Base-by-base conservation (phyloP, 768 basidiomycete genomes). In the Strobilomyces echinocephalus region DNA sequence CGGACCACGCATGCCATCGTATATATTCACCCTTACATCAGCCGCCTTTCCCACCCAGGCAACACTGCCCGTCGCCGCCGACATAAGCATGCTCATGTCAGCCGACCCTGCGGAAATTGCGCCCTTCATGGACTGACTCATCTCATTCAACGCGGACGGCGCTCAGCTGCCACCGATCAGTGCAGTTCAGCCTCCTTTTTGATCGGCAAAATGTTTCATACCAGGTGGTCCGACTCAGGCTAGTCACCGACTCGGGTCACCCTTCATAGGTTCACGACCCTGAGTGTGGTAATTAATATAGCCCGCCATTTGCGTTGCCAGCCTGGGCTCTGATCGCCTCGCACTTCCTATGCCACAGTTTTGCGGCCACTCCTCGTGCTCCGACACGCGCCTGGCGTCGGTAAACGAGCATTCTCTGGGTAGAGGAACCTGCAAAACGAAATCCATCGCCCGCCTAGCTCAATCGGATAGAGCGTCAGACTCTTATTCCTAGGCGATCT, bases 381-480 rank as follows among this genome's bases (percentile, higher is more conserved):
- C n/a, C 11, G 43, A 35, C 42, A 45, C 36, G 26, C 24, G 2
- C 24, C 24, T 24, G 24, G 24, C 30, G 30, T 30, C 30, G 30
- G 30, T 1, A 5, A 9, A 30, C 1, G 30, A 30, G 30, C 30
- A 4, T 30, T 9, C 30, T 30, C 4, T 5, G 30, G 6, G 30
- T 30, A 30, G 30, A 30, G 30, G 6, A 5, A 30, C 30, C 30
- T 8, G 30, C 30, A 9, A 30, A 6, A 9, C 30, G 9, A 6
- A 43, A 1, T 6, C 7, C 6, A 52, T 50, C 58, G 78, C 78
- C 79, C 76, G 78, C 78, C 78, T 80, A 81, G 79, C 78, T 81
- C 79, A 79, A 79, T 79, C 77, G 78, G 78, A 79, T 81, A 79
- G 79, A 81, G 78, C 78, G 78, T 79, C 78, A 81, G 78, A 79